Conservation (phyloP, 1,139 yeast genomes). For the Saccharomyces hybrid region DNA sequence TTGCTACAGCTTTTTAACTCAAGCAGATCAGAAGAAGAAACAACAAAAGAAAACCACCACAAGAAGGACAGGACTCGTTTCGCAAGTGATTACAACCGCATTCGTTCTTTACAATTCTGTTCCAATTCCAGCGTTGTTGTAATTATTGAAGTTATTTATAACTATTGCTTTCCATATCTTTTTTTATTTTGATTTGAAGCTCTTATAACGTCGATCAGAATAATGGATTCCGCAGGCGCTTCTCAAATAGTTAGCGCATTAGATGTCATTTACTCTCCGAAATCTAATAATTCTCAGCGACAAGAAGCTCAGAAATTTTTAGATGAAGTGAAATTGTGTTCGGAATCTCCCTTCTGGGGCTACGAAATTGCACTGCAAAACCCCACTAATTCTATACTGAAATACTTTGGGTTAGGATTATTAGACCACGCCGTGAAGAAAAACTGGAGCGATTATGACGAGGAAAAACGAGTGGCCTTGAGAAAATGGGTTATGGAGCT, state of each 20-base stretch:
- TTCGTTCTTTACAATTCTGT: neutral
- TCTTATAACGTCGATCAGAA: neutral
- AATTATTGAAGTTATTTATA: conserved; percentile 2
- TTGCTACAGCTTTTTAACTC: neutral
- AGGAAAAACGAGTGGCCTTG: conserved; percentile 60
- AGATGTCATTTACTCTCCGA: conserved; percentile 68
- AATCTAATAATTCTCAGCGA: conserved; percentile 55
- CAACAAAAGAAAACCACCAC: neutral
- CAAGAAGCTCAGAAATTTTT: conserved; percentile 66
- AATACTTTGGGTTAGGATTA: conserved; percentile 84
- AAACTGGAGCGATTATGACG: conserved; percentile 49
- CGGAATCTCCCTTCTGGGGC: conserved; percentile 90
- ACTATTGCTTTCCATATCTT: neutral
- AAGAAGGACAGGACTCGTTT: neutral
- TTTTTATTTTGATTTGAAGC: neutral
- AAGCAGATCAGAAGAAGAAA: neutral
- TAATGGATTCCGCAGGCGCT: conserved; percentile 60
- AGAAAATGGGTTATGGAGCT: conserved; percentile 81
- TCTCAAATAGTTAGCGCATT: conserved; percentile 69
- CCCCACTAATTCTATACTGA: conserved; percentile 56
- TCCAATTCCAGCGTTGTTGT: neutral
- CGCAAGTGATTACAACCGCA: neutral
- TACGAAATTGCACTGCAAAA: conserved; percentile 70
- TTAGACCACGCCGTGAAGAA: conserved; percentile 62
- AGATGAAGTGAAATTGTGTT: conserved; percentile 66